phyloP scores from a whole-genome alignment of 192 early-diverging fungal genomes.

The Obelidium mucronatum region DNA sequence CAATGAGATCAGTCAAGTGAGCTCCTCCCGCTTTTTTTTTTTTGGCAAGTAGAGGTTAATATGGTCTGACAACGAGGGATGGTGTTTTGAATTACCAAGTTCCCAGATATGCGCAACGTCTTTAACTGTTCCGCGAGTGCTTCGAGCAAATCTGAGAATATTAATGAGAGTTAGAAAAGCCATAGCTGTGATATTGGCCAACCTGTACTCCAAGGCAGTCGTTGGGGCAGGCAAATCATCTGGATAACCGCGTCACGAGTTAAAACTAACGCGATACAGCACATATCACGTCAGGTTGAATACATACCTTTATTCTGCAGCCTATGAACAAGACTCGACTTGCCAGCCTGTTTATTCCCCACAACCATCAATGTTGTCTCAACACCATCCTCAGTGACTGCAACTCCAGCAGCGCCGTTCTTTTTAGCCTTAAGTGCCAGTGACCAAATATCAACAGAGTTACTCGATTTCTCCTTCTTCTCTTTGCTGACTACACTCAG shows the following conservation, averaged over 20 bases:
- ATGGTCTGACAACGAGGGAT: background rate
- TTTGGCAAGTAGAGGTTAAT: background rate
- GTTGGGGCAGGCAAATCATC: constrained; percentile 55
- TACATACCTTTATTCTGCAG: constrained; percentile 57
- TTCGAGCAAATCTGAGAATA: constrained; percentile 37
- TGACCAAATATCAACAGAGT: constrained; percentile 49
- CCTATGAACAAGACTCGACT: constrained; percentile 51
- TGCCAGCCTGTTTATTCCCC: constrained; percentile 49
- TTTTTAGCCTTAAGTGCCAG: constrained; percentile 47
- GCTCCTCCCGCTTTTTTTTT: constrained; percentile 52
- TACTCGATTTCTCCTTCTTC: background rate
- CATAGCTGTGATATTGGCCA: background rate
- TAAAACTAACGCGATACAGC: background rate
- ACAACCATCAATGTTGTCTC: constrained; percentile 55
- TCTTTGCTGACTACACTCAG: background rate
- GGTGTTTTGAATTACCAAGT: constrained; percentile 36
- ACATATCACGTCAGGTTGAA: background rate
- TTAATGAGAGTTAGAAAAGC: background rate
- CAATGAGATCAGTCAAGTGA: constrained; percentile 48
- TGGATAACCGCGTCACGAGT: constrained; percentile 26
- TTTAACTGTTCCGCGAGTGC: constrained; percentile 56
- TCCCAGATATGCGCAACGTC: constrained; percentile 64
- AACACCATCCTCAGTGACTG: constrained; percentile 40
- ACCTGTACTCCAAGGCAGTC: constrained; percentile 61
- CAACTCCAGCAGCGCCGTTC: background rate